Conservation (phyloP, 192 early-diverging fungal species). For the Gamsiella multidivaricata region DNA sequence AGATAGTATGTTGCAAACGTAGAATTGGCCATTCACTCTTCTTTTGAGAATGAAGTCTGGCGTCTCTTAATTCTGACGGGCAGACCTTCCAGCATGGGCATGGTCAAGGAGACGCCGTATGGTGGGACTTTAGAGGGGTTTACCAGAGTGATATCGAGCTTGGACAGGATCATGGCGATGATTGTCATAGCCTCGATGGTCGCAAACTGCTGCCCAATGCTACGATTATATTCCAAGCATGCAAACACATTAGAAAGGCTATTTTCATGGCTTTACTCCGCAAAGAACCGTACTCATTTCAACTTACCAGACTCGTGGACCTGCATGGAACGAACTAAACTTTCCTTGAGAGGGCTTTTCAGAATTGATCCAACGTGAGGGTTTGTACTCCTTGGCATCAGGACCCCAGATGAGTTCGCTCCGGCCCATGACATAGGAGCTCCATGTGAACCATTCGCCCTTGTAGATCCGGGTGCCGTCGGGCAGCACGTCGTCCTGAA, state of each 20-base stretch:
- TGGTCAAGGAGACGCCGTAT: constrained; percentile 33
- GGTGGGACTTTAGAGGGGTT: constrained; percentile 19
- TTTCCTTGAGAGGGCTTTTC: constrained; percentile 55
- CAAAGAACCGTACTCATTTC: background rate
- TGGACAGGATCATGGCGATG: constrained; percentile 27
- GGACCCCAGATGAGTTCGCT: constrained; percentile 68
- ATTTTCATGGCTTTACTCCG: background rate
- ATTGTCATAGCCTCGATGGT: constrained; percentile 48
- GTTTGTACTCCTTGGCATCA: constrained; percentile 70
- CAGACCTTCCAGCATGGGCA: constrained; percentile 55
- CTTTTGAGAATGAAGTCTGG: background rate
- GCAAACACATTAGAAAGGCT: background rate
- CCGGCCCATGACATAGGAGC: constrained; percentile 67
- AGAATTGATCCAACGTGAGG: constrained; percentile 70
- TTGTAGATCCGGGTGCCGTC: constrained; percentile 68
- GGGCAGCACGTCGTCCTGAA: constrained; percentile 69
- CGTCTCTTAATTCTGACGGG: constrained; percentile 23
- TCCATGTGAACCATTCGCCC: constrained; percentile 64
- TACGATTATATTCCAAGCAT: too few species aligned
- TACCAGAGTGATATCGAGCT: constrained; percentile 43
- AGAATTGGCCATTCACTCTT: background rate
- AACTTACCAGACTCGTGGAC: constrained; percentile 58
- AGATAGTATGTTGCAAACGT: too few species aligned
- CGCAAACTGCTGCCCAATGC: constrained; percentile 54
- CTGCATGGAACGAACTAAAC: constrained; percentile 67